Evolutionary conservation across 257 asterid species (phyloP).

Genomic region (Verbena officinalis): DNA sequence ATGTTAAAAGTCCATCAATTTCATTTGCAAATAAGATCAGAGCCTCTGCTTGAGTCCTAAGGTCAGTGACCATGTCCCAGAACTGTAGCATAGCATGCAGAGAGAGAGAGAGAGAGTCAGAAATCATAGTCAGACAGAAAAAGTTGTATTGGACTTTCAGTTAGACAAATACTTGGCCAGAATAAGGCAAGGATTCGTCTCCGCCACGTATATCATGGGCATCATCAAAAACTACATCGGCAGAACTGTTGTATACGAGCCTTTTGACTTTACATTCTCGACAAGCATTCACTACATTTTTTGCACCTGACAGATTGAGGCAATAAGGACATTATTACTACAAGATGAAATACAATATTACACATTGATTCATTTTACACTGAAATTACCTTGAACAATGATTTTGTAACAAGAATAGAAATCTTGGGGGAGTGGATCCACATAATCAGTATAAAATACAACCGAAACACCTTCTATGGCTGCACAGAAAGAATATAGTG

Average conservation of each 20-base stretch:
- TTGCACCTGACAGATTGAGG: slow-evolving; percentile 56
- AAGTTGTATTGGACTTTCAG: slow-evolving; percentile 17
- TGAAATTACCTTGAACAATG: slow-evolving; percentile 68
- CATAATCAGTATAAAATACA: slow-evolving; percentile 66
- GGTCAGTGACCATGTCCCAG: slow-evolving; percentile 72
- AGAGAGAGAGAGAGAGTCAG: slow-evolving; percentile 14
- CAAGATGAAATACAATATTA: slow-evolving; percentile 22
- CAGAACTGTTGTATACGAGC: slow-evolving; percentile 78
- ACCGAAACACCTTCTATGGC: slow-evolving; percentile 75
- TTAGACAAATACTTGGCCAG: slow-evolving; percentile 61
- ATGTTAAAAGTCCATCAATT: slow-evolving; percentile 76
- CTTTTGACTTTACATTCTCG: slow-evolving; percentile 73
- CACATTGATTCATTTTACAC: slow-evolving; percentile 17
- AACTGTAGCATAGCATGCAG: slow-evolving; percentile 48
- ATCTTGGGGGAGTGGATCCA: slow-evolving; percentile 49
- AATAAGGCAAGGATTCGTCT: slow-evolving; percentile 81
- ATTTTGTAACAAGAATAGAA: slow-evolving; percentile 56
- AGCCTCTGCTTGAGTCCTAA: slow-evolving; percentile 90
- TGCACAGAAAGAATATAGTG: slow-evolving; percentile 43
- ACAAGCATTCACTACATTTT: slow-evolving; percentile 76
- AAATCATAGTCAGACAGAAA: slow-evolving; percentile 16
- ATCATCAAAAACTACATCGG: slow-evolving; percentile 71
- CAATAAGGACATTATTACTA: slow-evolving; percentile 23
- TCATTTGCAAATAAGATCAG: slow-evolving; percentile 74
- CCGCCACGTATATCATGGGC: slow-evolving; percentile 54